Percentiles rank a stretch among this genome's conserved stretches.
phyloP scores from a whole-genome alignment of 768 basidiomycete species.

The Suillus ampliporus region DNA sequence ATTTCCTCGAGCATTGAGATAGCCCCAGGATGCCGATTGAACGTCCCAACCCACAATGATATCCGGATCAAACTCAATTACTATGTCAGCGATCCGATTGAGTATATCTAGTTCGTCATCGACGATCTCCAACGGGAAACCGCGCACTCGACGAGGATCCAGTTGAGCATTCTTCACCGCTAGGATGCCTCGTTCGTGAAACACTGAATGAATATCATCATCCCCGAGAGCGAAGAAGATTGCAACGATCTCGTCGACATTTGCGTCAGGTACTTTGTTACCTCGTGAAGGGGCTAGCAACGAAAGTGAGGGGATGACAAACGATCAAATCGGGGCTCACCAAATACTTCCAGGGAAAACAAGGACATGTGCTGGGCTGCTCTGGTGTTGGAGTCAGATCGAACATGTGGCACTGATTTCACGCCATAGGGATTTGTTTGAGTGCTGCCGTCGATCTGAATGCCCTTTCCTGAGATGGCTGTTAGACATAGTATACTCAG shows the following conservation, averaged over 20 bases:
- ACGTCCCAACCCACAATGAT: constrained; percentile 93
- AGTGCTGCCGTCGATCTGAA: constrained; percentile 75
- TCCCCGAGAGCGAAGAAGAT: constrained; percentile 76
- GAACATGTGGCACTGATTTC: constrained; percentile 57
- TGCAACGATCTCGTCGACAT: constrained; percentile 59
- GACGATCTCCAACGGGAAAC: constrained; percentile 56
- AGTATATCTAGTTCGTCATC: constrained; percentile 80
- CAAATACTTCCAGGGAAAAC: constrained; percentile 85
- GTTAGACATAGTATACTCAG: neutral
- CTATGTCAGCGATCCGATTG: constrained; percentile 74
- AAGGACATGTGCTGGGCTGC: constrained; percentile 78
- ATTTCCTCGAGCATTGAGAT: constrained; percentile 70
- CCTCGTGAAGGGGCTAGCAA: constrained; percentile 62
- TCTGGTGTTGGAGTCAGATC: constrained; percentile 48
- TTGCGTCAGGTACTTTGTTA: constrained; percentile 67
- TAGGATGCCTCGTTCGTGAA: constrained; percentile 55
- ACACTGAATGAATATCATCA: constrained; percentile 35
- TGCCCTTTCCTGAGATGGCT: neutral
- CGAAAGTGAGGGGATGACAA: neutral
- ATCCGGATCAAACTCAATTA: constrained; percentile 86
- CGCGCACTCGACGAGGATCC: constrained; percentile 47
- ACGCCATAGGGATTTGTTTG: constrained; percentile 74
- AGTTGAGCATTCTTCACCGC: constrained; percentile 49
- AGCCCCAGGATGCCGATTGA: constrained; percentile 90
- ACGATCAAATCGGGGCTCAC: constrained; percentile 49